Conservation (phyloP, 495 filamentous ascomycete species). For the Talaromyces ruber region DNA sequence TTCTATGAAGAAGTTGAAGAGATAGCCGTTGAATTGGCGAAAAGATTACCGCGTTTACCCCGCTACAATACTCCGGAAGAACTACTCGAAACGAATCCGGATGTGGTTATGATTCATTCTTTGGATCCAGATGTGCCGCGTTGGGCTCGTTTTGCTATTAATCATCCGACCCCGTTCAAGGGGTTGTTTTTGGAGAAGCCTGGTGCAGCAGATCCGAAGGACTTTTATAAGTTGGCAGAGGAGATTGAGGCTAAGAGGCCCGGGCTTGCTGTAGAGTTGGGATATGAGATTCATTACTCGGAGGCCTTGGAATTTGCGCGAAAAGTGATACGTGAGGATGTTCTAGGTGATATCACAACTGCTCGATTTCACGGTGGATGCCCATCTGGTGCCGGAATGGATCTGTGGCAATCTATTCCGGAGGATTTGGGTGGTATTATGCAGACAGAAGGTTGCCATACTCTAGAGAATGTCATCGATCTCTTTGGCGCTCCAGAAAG, state of each 20-base stretch:
- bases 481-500: conserved; percentile 8
- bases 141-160: conserved; percentile 11
- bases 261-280: conserved; percentile 7
- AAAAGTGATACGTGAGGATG: conserved; percentile 1
- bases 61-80: conserved; percentile 6
- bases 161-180: conserved; percentile 10
- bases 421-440: conserved; percentile 9
- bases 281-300: conserved; percentile 11
- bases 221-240: conserved; percentile 1
- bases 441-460: conserved; percentile 9
- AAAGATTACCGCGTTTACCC: conserved; percentile 9
- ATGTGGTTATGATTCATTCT: conserved; percentile 13
- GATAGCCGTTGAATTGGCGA: conserved; percentile 5
- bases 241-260: conserved; percentile 3
- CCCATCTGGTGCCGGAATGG: conserved; percentile 10
- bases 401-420: conserved; percentile 10
- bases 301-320: conserved; percentile 11
- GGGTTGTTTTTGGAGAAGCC: conserved; percentile 9
- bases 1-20: conserved; percentile 10
- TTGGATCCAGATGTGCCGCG: conserved; percentile 12
- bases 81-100: conserved; percentile 10
- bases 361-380: conserved; percentile 15
- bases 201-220: neutral
- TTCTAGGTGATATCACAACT: conserved; percentile 10
- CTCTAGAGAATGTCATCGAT: conserved; percentile 8